Evolutionary conservation across 2,329 filamentous ascomycete genomes (phyloP), one percentile per base, ranked within the genome.

Genomic region (Grosmannia serpens): DNA sequence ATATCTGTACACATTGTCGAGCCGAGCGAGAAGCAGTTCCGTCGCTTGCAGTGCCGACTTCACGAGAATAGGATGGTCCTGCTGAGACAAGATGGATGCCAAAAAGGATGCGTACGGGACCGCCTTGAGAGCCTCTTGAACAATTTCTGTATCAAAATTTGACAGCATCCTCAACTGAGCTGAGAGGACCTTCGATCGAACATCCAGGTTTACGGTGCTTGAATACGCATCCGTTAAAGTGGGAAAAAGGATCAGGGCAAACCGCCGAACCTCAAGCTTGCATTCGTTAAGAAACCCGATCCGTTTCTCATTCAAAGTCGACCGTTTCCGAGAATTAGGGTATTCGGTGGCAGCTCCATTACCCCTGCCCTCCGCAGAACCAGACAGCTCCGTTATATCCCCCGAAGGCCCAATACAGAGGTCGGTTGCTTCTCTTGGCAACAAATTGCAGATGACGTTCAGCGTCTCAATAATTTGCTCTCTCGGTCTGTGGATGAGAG

Each of bases 101-200:
- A 99, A 74, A 69, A 96, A 96, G 0, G 95, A 99, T 2, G 94
- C 91, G 71, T 97, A 99, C 0, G 94, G 89, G 1, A 99, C 91
- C 20, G 89, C 83, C 29, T 87, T 87, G 33, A 99, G 74, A 10
- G 92, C 88, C 65, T 96, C 92, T 61, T 89, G 81, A 4, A 99
- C 80, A 55, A 99, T 90, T 44, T 81, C 78, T 50, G 84, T 85
- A 65, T 96, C 90, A n/a, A 99, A 75, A 64, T 96, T 96, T 15
- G 91, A 96, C 11, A 99, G 80, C 90, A 99, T 97, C 74, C 97
- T 97, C 51, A 97, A 76, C 67, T 99, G 94, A n/a, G 92, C 94
- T 24, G 85, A 89, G 38, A 99, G 79, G 3, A 99, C 94, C 73
- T 96, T 96, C 69, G 97, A 90, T 26, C 95, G 87, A 47, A 99